Evolutionary conservation across 2,329 filamentous ascomycete species (phyloP).

Genomic region (Celoporthe dispersa): DNA sequence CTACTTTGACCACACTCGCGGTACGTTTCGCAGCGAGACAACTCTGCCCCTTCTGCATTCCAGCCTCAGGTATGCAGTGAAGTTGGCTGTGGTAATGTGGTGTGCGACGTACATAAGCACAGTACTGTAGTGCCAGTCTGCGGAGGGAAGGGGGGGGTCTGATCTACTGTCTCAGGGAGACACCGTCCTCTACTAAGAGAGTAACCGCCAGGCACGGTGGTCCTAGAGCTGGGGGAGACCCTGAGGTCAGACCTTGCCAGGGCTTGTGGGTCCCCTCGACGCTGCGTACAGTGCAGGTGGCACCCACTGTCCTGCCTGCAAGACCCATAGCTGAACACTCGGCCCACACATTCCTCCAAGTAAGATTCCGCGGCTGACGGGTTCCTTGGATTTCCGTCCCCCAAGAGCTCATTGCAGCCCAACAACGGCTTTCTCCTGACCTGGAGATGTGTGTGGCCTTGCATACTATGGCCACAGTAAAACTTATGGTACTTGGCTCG

Average conservation of each 20-base stretch:
- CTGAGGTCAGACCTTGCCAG: background rate
- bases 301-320: background rate
- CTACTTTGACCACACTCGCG: background rate
- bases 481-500: background rate
- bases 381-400: background rate
- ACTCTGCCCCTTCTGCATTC: background rate
- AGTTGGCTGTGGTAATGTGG: background rate
- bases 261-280: background rate
- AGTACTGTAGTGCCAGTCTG: background rate
- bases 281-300: background rate
- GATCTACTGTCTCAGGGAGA: background rate
- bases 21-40: conserved; percentile 6
- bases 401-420: background rate
- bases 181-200: background rate
- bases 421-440: background rate
- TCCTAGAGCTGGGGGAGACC: background rate
- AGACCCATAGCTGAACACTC: background rate
- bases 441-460: background rate
- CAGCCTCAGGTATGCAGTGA: background rate
- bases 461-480: no score
- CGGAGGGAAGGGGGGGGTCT: background rate
- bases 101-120: background rate
- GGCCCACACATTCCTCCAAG: background rate
- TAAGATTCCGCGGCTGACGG: conserved; percentile 4
- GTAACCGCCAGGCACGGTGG: background rate